Evolutionary conservation across 208 protist genomes (phyloP).

Genomic region (Vickermania ingenoplastis): DNA sequence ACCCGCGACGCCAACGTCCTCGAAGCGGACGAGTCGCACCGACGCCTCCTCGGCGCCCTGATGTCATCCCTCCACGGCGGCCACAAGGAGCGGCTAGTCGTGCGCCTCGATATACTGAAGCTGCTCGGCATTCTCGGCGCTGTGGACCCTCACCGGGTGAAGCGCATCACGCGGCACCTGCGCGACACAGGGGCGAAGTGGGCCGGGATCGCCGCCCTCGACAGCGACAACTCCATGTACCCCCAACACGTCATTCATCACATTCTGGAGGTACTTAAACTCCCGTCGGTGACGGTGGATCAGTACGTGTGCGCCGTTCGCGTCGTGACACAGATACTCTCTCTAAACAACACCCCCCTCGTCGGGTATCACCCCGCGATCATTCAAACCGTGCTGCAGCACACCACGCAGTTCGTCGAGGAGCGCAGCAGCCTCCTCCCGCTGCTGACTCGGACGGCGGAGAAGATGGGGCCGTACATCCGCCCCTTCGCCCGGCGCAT

Average conservation of each 20-base stretch:
- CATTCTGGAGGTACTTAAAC: slow-evolving; percentile 66
- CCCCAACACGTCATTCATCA: slow-evolving; percentile 64
- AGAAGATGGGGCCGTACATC: slow-evolving; percentile 49
- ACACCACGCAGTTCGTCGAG: slow-evolving; percentile 38
- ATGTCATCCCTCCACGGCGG: slow-evolving; percentile 73
- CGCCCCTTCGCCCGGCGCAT: slow-evolving; percentile 11
- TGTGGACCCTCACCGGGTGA: slow-evolving; percentile 70
- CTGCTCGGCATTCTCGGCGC: slow-evolving; percentile 88
- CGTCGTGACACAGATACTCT: slow-evolving; percentile 66
- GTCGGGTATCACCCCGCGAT: slow-evolving; percentile 47
- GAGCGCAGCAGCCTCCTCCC: slow-evolving; percentile 55
- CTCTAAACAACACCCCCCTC: slow-evolving; percentile 43
- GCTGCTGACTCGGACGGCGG: slow-evolving; percentile 47
- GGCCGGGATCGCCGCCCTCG: slow-evolving; percentile 4
- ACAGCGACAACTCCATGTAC: slow-evolving; percentile 43
- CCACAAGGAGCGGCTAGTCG: slow-evolving; percentile 82
- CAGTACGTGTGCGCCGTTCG: slow-evolving; percentile 70
- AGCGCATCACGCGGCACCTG: slow-evolving; percentile 56
- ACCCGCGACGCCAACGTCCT: slow-evolving; percentile 81
- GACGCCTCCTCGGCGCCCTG: slow-evolving; percentile 70
- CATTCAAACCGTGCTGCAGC: slow-evolving; percentile 54
- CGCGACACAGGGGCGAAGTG: slow-evolving; percentile 22
- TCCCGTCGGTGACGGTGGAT: slow-evolving; percentile 74
- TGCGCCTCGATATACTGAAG: slow-evolving; percentile 81
- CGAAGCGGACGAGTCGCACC: slow-evolving; percentile 27